Evolutionary conservation across 495 filamentous ascomycete species (phyloP).

Genomic region (Sphaerosporella brunnea): DNA sequence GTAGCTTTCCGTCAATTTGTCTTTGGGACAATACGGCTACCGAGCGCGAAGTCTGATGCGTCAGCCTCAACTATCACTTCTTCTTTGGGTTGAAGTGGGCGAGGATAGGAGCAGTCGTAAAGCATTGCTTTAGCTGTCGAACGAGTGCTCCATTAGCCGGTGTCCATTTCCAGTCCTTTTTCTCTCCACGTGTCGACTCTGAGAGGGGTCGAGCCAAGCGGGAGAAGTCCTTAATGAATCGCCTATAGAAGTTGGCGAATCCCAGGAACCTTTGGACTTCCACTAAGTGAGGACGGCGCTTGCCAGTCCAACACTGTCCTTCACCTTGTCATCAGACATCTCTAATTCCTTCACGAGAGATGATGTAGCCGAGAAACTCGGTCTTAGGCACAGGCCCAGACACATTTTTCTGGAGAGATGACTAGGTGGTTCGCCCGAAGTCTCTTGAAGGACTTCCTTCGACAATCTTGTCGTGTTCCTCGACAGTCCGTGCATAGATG

Average conservation of each 20-base stretch:
- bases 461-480: conserved; percentile 12
- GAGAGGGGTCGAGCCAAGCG: neutral
- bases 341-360: conserved; percentile 9
- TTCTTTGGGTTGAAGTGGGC: neutral
- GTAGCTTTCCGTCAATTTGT: neutral
- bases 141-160: neutral
- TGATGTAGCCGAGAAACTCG: conserved; percentile 10
- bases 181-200: neutral
- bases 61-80: conserved; percentile 5
- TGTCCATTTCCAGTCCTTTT: neutral
- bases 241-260: conserved; percentile 14
- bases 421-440: conserved; percentile 4
- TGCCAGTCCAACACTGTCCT: conserved; percentile 19
- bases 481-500: conserved; percentile 20
- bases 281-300: neutral
- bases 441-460: conserved; percentile 10
- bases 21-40: neutral
- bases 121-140: neutral
- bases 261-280: conserved; percentile 16
- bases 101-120: neutral
- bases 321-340: conserved; percentile 22
- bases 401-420: conserved; percentile 6
- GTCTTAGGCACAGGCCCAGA: conserved; percentile 3
- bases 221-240: conserved; percentile 3
- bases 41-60: conserved; percentile 4